phyloP scores from a whole-genome alignment of 306 rosid species.

The Corylus heterophylla region DNA sequence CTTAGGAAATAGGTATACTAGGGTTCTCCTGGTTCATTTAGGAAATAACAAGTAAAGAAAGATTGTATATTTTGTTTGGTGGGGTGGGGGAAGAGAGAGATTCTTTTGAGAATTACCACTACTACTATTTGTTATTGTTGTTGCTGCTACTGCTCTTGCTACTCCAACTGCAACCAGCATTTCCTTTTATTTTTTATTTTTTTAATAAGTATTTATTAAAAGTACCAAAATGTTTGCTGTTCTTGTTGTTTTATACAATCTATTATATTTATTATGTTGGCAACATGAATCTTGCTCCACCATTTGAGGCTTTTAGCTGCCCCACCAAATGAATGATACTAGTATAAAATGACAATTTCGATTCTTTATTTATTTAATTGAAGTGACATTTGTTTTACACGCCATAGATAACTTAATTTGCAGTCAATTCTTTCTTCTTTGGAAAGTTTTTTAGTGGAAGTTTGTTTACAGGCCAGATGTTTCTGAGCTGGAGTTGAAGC shows the following conservation, averaged over 20 bases:
- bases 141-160: not conserved
- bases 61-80: not conserved
- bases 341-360: not conserved
- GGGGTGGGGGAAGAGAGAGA: not conserved
- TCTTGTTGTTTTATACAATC: not conserved
- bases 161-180: not conserved
- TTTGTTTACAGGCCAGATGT: constrained; percentile 83
- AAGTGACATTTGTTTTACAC: not conserved
- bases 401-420: not conserved
- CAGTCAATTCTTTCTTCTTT: not conserved
- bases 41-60: not conserved
- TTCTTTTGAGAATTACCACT: not conserved
- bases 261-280: not conserved
- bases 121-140: not conserved
- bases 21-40: not conserved
- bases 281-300: not conserved
- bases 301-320: not conserved
- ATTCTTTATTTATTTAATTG: not conserved
- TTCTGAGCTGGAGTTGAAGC: constrained; percentile 86
- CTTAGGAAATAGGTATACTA: not conserved
- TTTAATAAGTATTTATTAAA: not conserved
- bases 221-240: not conserved
- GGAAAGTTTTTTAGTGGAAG: constrained; percentile 25
- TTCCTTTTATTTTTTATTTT: not conserved
- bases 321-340: too few species aligned